Evolutionary conservation across 208 protist genomes (phyloP), one percentile per base, ranked within the genome.

Genomic region (Naegleria fowleri): DNA sequence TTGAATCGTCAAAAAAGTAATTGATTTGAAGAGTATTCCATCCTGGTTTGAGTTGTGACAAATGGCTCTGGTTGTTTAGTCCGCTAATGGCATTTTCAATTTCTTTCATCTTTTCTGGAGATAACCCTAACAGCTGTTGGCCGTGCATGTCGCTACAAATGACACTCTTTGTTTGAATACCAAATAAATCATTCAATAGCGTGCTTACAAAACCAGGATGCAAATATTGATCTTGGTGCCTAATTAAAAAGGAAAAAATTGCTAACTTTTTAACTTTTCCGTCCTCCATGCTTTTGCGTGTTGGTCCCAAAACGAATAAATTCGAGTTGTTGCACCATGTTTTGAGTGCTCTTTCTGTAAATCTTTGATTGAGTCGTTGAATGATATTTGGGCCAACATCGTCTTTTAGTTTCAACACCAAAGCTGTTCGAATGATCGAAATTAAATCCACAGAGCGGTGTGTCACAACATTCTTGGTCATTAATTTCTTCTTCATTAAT

Each of bases 161-260:
- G 91, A 95, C 97, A 55, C 90, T 91, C 41, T 95, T 92, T 29
- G 86, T 92, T 92, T 96, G 94, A 3, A 97, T 91, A 75, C 96
- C 96, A 93, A 97, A 98, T 19, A 98, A 92, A 92, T 98, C 96
- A 89, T 96, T 96, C 16, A 98, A 92, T 2, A 98, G 90, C 16
- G 89, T 58, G 9, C 90, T 15, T 15, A 97, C 92, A 94, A 95
- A 97, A 89, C 95, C 94, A 86, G 96, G 92, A 90, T 98, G 96
- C 19, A 97, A 92, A 84, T 94, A 93, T 19, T 75, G 67, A 90
- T n/a, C 0, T 29, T 83, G 87, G 19, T 87, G 90, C 16, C 6
- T 41, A 87, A 94, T 87, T 40, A 91, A 79, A 89, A 95, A 93
- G 19, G 93, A 93, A 85, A 94, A 88, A 52, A 94, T 92, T 1